A percentile compares a stretch with the other conserved stretches of the same genome.
phyloP scores from a whole-genome alignment of 2,329 filamentous ascomycete species.

The Fusarium penzigii region DNA sequence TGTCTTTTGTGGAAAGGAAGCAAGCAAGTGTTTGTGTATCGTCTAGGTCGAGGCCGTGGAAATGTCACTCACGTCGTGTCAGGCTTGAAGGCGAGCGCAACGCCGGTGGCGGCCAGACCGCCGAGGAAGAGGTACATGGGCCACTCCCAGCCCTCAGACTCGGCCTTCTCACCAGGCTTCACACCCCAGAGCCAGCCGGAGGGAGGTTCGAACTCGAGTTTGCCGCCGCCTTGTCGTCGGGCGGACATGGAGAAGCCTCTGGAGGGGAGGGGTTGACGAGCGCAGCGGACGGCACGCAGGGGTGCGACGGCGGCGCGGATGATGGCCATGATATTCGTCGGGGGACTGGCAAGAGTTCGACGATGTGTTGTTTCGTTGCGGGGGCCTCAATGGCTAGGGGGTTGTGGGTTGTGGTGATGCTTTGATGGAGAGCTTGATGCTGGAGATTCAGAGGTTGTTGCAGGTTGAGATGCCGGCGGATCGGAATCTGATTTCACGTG shows the following conservation, averaged over 20 bases:
- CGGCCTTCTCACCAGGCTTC: slow-evolving; percentile 91
- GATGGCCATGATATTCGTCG: slow-evolving; percentile 35
- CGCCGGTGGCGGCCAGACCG: slow-evolving; percentile 68
- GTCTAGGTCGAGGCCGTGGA: slow-evolving; percentile 6
- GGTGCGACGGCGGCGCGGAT: slow-evolving; percentile 39
- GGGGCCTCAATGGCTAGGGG: slow-evolving; percentile 32
- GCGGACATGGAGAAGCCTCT: slow-evolving; percentile 48
- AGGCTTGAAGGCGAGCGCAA: slow-evolving; percentile 94
- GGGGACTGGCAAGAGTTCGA: slow-evolving; percentile 15
- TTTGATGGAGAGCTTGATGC: slow-evolving; percentile 19
- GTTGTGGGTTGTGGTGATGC: slow-evolving; percentile 16
- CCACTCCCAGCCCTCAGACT: slow-evolving; percentile 96
- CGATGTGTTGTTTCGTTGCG: slow-evolving; percentile 22
- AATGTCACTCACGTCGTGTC: slow-evolving; percentile 85
- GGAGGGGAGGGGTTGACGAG: slow-evolving; percentile 35
- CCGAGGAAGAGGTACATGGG: slow-evolving; percentile 84
- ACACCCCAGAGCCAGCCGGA: slow-evolving; percentile 91
- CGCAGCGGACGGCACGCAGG: slow-evolving; percentile 40
- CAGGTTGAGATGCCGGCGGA: slow-evolving; percentile 24
- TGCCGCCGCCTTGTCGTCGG: slow-evolving; percentile 48
- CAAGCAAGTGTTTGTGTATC: not conserved
- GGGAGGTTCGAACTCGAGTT: slow-evolving; percentile 84
- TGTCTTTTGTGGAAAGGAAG: not conserved
- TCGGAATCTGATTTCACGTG: slow-evolving; percentile 28
- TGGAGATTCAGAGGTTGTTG: slow-evolving; percentile 21